Evolutionary conservation across 2,329 filamentous ascomycete species (phyloP).

Genomic region (Diplodia corticola): DNA sequence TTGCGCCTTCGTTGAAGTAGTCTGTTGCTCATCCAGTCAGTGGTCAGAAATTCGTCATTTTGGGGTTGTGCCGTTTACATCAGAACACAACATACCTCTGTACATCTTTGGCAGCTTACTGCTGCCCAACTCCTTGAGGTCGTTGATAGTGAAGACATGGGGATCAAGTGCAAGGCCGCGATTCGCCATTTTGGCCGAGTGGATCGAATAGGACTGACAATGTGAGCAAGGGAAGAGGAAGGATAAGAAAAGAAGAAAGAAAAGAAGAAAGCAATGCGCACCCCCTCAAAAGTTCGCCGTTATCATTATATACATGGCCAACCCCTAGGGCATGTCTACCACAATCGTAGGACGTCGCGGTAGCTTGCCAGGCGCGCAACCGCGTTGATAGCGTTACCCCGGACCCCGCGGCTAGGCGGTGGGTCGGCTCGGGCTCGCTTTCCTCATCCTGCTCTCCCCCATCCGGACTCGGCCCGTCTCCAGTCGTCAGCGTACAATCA

Average conservation of each 20-base stretch:
- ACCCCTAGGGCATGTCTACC: not conserved
- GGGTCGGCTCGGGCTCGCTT: slow-evolving; percentile 2
- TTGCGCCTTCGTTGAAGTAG: slow-evolving; percentile 60
- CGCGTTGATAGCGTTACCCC: not conserved
- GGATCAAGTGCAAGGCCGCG: slow-evolving; percentile 28
- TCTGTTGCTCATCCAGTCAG: slow-evolving; percentile 45
- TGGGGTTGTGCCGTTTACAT: not conserved
- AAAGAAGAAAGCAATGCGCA: not conserved
- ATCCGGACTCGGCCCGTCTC: not conserved
- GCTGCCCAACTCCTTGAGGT: slow-evolving; percentile 40
- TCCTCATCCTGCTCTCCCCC: not conserved
- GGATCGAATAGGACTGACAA: not conserved
- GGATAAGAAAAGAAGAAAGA: not conserved
- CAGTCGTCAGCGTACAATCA: not conserved
- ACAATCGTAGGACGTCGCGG: not conserved
- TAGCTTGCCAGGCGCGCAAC: not conserved
- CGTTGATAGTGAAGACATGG: slow-evolving; percentile 28
- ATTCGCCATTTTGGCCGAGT: slow-evolving; percentile 26
- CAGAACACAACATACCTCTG: slow-evolving; percentile 31
- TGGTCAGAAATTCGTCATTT: not conserved
- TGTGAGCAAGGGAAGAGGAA: not conserved
- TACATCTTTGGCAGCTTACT: slow-evolving; percentile 44
- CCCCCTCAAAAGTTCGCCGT: not conserved
- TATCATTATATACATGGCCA: not conserved
- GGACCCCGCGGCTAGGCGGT: not conserved